phyloP scores from a whole-genome alignment of 2,329 filamentous ascomycete genomes.

The Alternaria brassicae region DNA sequence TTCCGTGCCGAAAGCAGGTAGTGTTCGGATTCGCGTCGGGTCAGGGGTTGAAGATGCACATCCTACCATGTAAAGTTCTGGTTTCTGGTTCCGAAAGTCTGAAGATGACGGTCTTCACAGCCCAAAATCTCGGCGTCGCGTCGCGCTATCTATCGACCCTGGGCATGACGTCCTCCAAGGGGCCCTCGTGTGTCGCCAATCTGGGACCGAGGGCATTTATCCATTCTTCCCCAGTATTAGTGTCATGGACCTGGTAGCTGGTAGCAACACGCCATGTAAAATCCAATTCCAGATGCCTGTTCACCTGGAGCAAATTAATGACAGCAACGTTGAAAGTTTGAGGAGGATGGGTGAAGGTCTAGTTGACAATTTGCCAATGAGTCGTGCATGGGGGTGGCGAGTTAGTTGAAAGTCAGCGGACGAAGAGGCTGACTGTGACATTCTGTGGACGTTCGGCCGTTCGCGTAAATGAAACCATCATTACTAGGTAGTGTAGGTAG shows the following conservation, averaged over 20 bases:
- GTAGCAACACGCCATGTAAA: constrained; percentile 4
- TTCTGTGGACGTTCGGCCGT: not conserved
- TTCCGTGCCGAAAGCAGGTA: not conserved
- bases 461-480: constrained; percentile 3
- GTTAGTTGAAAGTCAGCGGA: not conserved
- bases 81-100: not conserved
- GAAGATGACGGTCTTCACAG: not conserved
- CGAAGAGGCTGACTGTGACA: not conserved
- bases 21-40: not conserved
- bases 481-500: too few species aligned
- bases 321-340: not conserved
- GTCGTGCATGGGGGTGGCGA: not conserved
- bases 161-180: constrained; percentile 9
- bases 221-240: constrained; percentile 1
- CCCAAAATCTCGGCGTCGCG: not conserved
- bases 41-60: not conserved
- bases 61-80: not conserved
- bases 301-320: not conserved
- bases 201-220: constrained; percentile 11
- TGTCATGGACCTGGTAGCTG: constrained; percentile 5
- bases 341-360: not conserved
- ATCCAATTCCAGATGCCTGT: not conserved
- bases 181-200: constrained; percentile 11
- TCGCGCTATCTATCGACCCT: constrained; percentile 6
- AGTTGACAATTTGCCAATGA: not conserved